These are phyloP conservation scores for Elaeagnus macrophylla DNA, from an alignment of 306 rosid species.

Conservation along the genomic window DNA sequence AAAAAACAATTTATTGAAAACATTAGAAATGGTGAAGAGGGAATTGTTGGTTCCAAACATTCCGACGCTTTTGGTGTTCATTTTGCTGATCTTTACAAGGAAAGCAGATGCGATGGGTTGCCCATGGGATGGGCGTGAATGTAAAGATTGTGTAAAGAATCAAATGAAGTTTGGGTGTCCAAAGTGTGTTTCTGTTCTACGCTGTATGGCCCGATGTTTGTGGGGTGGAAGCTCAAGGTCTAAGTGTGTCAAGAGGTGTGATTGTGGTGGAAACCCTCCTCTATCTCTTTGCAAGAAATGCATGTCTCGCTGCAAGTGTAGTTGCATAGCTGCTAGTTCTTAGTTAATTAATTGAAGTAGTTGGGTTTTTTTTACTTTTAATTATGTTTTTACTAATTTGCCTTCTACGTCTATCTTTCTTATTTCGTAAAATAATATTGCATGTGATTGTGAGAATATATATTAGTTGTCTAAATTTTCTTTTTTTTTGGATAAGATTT, in stretches of 20 bases:
- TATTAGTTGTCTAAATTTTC: too few species aligned
- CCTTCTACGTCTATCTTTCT: too few species aligned
- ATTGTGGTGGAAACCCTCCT: slow-evolving; percentile 33
- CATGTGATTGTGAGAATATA: too few species aligned
- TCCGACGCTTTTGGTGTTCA: slow-evolving; percentile 17
- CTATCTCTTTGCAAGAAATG: slow-evolving; percentile 67
- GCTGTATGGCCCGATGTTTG: slow-evolving; percentile 79
- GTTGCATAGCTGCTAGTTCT: slow-evolving; percentile 25
- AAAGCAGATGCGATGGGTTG: slow-evolving; percentile 19
- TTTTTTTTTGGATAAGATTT: too few species aligned
- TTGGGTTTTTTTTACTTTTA: too few species aligned
- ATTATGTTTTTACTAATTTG: too few species aligned
- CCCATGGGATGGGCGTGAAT: slow-evolving; percentile 30
- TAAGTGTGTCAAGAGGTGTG: slow-evolving; percentile 41
- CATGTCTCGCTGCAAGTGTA: slow-evolving; percentile 77
- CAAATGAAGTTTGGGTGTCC: slow-evolving; percentile 60
- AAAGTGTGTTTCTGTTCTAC: slow-evolving; percentile 43
- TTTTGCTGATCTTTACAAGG: slow-evolving; percentile 25
- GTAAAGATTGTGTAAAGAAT: slow-evolving; percentile 44
- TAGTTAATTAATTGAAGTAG: too few species aligned
- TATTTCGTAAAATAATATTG: too few species aligned
- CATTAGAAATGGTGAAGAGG: slow-evolving; percentile 10
- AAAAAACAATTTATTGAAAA: neutral
- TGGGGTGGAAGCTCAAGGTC: slow-evolving; percentile 55
- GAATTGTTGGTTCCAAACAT: slow-evolving; percentile 10